These are phyloP conservation scores for Bromus sterilis DNA, from an alignment of 176 grass and related monocot species.

Conservation along the genomic window DNA sequence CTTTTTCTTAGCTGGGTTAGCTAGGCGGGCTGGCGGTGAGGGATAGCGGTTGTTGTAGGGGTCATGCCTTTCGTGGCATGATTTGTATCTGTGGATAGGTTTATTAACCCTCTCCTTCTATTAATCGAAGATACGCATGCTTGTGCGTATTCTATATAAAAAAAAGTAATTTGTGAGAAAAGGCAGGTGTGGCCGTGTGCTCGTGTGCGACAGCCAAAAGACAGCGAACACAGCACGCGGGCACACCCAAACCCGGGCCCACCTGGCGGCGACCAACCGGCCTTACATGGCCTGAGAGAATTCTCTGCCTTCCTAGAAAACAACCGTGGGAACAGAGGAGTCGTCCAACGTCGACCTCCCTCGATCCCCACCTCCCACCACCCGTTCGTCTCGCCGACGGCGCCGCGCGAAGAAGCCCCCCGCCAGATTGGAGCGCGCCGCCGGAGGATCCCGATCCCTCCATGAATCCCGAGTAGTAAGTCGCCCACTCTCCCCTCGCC, in stretches of 20 bases:
- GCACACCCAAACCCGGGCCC: not conserved
- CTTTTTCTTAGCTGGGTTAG: too few species aligned
- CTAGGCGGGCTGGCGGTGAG: too few species aligned
- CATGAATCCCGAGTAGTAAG: conserved; percentile 72
- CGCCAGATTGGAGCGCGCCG: not conserved
- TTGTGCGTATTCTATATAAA: too few species aligned
- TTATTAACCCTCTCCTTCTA: too few species aligned
- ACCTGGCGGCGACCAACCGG: not conserved
- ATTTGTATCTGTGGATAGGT: too few species aligned
- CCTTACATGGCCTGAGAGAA: not conserved
- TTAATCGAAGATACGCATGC: too few species aligned
- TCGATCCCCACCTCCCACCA: not conserved
- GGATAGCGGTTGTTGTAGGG: too few species aligned
- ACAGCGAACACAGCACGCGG: not conserved
- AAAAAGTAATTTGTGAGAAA: too few species aligned
- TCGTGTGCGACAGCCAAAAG: not conserved
- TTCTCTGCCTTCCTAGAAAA: not conserved
- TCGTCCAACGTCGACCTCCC: not conserved
- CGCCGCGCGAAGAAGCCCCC: too few species aligned
- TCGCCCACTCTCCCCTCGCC: conserved; percentile 1
- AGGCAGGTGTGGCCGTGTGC: not conserved
- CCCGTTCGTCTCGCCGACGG: too few species aligned
- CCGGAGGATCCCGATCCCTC: conserved; percentile 3
- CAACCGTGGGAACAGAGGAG: not conserved
- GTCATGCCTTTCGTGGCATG: too few species aligned